Evolutionary conservation across 192 early-diverging fungal species (phyloP), one percentile per base, ranked within the genome.

Genomic region (Coemansia sp.): DNA sequence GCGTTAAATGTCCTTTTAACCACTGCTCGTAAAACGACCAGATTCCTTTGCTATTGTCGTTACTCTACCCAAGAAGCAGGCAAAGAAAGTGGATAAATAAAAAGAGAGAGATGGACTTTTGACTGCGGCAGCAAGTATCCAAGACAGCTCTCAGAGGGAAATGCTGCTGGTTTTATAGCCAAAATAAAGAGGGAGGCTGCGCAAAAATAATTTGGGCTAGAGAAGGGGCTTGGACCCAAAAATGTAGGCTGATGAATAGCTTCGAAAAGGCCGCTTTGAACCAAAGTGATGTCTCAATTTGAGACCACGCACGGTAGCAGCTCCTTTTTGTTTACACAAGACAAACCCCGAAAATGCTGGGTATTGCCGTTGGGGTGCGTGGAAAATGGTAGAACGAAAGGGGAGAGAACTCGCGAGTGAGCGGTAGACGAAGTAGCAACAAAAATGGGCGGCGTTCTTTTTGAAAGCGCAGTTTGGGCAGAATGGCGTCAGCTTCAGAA

Each of bases 401-500:
- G 39, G 2, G 39, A 41, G 1, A 14, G 7, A 14, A 41, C 9
- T 41, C 14, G 39, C 39, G 39, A 41, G 39, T 41, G 39, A 41
- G 39, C 39, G 39, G 39, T 23, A 35, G 55, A n/a, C 29, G 27
- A 57, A 19, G 29, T 15, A 57, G 47, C 17, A 49, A 45, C 43
- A 45, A 45, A 49, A 49, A 49, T 15, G 19, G 47, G 47, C 47
- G 47, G 47, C 29, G 29, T 32, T 32, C 47, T 49, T 49, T 19
- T 49, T 49, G 15, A 3, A 49, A 49, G 48, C n/a, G 48, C 48
- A 3, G 48, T 45, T 45, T 45, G 41, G 41, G 41, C 41, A 45
- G 41, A 49, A 62, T 62, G 60, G 60, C 60, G 60, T 62, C 60
- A 62, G 48, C 24, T 17, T 14, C 55, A 37, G 29, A 57, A 57